phyloP scores from a whole-genome alignment of 176 grass and related monocot genomes.

The Guadua angustifolia region DNA sequence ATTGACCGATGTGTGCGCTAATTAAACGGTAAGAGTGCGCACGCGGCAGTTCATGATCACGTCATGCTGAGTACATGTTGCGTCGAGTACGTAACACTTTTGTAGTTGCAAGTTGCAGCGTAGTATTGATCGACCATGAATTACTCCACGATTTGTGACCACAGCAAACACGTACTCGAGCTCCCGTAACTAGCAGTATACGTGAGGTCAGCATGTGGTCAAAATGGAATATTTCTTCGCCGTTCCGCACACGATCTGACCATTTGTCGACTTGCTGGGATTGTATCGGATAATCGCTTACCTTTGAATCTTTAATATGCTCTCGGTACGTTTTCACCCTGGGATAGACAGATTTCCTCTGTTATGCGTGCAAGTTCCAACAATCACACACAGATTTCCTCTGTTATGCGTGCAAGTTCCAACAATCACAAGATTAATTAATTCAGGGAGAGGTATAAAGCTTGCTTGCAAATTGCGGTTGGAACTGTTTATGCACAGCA shows the following conservation, averaged over 20 bases:
- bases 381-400: neutral
- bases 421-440: neutral
- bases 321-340: neutral
- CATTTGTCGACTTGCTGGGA: neutral
- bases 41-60: constrained; percentile 37
- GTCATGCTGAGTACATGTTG: constrained; percentile 44
- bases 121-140: neutral
- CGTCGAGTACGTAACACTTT: neutral
- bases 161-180: neutral
- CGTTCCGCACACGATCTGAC: constrained; percentile 7
- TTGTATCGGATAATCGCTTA: constrained; percentile 23
- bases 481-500: neutral
- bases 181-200: neutral
- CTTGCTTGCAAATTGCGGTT: neutral
- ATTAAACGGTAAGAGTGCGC: neutral
- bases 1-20: neutral
- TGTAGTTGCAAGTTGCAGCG: neutral
- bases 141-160: neutral
- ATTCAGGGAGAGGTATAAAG: neutral
- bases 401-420: constrained; percentile 42
- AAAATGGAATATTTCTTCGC: neutral
- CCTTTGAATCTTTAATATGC: constrained; percentile 32
- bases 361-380: constrained; percentile 43
- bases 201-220: constrained; percentile 18
- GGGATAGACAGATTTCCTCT: neutral